Base-by-base conservation (phyloP, 2,329 filamentous ascomycete genomes). In the Exophiala sp. region DNA sequence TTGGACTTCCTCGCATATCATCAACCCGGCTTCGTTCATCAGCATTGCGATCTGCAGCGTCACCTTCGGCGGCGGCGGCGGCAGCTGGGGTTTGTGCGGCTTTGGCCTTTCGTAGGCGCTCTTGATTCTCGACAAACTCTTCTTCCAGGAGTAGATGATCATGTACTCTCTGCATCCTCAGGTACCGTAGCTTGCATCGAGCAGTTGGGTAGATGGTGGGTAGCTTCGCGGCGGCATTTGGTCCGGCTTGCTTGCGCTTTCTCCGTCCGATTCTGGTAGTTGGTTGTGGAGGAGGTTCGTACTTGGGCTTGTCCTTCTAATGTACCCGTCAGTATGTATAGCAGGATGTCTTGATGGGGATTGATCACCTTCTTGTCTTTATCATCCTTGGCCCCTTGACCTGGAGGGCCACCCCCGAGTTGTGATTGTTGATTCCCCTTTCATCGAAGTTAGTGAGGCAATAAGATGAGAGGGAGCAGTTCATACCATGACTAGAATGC, bases 221-320 rank as follows among this genome's bases (percentile, higher is more conserved):
- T 21, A 98, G 84, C 74, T 98, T 98, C 51, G 91, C 88, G 14
- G 93, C 88, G 44, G 93, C 90, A 70, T 91, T 96, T 57, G 88
- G 89, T 46, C 93, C 93, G 53, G 86, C 89, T 43, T 82, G 81
- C 83, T 88, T 96, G 80, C 90, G 91, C 86, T 98, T 98, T 85
- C 94, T 96, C 66, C 91, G 88, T 55, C 93, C 93, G 68, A 98
- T 85, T 68, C 93, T 88, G 60, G 93, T 97, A 56, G 93, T 98
- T 57, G 93, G 93, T 65, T 91, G 85, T 70, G 93, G 93, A 62
- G 93, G 93, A 59, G 93, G 93, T 73, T 98, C 93, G 78, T 98
- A 98, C 86, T 95, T 97, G 68, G 93, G 93, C 84, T 98, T 98
- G 58, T 98, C 91, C 80, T 98, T 97, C 91, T 95, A 65, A 62